Percentiles rank a stretch among this genome's conserved stretches.
These are phyloP conservation scores for Teratosphaeria destructans DNA, from an alignment of 2,329 filamentous ascomycete species.

Conservation along the genomic window DNA sequence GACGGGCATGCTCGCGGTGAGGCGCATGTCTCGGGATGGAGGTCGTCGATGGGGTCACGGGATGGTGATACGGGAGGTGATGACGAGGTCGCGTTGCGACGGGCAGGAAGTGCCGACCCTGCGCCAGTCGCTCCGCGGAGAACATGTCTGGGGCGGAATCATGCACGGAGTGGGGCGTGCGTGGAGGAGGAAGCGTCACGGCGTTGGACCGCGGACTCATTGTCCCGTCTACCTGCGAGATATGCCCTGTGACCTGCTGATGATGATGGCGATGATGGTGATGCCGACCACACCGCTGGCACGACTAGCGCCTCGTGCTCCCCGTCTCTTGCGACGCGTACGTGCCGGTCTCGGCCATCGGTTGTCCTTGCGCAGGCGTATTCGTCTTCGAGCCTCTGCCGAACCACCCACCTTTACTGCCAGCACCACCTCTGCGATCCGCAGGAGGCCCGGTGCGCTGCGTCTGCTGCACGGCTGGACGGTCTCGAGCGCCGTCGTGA, in stretches of 20 bases:
- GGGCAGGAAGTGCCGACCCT: neutral
- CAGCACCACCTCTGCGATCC: neutral
- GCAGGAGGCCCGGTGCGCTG: neutral
- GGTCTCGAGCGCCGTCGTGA: neutral
- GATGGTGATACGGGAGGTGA: neutral
- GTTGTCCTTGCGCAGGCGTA: slow-evolving; percentile 1
- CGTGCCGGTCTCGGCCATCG: neutral
- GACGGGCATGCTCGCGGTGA: neutral
- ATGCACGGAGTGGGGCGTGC: neutral
- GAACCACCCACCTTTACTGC: neutral
- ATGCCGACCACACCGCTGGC: neutral
- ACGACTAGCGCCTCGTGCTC: slow-evolving; percentile 1
- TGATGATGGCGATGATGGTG: neutral
- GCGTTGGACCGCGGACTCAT: neutral
- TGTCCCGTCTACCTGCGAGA: neutral
- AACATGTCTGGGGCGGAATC: neutral
- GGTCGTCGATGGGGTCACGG: neutral
- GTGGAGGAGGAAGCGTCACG: neutral
- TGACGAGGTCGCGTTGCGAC: neutral
- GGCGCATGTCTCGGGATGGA: neutral
- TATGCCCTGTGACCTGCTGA: neutral
- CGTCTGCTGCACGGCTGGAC: neutral
- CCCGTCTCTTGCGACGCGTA: slow-evolving; percentile 1
- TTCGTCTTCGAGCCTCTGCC: neutral
- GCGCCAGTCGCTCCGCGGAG: neutral